Percentiles rank a stretch among this genome's conserved stretches.
These are phyloP conservation scores for Entophlyctis luteolus DNA, from an alignment of 192 early-diverging fungal genomes.

Conservation along the genomic window DNA sequence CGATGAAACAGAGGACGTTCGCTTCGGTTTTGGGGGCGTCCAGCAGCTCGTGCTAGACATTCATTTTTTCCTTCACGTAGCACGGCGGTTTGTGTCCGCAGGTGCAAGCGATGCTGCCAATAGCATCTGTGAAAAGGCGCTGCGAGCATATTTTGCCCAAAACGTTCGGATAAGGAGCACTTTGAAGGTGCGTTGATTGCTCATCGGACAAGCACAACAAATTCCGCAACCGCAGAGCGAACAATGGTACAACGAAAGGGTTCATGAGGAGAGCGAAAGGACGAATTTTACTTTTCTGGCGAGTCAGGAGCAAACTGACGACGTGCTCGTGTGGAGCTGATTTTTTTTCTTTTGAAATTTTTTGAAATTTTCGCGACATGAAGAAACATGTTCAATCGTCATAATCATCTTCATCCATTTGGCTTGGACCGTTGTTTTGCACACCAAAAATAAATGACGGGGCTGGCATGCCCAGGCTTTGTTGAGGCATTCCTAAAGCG, in stretches of 20 bases:
- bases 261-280: constrained; percentile 31
- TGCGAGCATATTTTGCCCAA: constrained; percentile 43
- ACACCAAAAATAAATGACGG: neutral
- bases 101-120: constrained; percentile 41
- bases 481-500: neutral
- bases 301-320: constrained; percentile 1
- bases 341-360: no score
- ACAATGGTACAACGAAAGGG: constrained; percentile 50
- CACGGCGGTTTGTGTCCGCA: constrained; percentile 37
- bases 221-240: constrained; percentile 32
- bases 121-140: constrained; percentile 46
- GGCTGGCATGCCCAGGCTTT: neutral
- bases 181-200: constrained; percentile 37
- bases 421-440: neutral
- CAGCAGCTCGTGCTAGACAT: constrained; percentile 57
- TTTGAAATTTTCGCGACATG: no score
- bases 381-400: neutral
- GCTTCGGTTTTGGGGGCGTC: constrained; percentile 53
- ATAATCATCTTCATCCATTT: constrained; percentile 18
- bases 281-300: constrained; percentile 17
- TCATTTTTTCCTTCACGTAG: constrained; percentile 46
- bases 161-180: constrained; percentile 31
- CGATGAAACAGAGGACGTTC: constrained; percentile 31
- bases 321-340: neutral
- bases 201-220: neutral